These are phyloP conservation scores for Exophiala spinifera DNA, from an alignment of 2,329 filamentous ascomycete genomes.

Conservation along the genomic window DNA sequence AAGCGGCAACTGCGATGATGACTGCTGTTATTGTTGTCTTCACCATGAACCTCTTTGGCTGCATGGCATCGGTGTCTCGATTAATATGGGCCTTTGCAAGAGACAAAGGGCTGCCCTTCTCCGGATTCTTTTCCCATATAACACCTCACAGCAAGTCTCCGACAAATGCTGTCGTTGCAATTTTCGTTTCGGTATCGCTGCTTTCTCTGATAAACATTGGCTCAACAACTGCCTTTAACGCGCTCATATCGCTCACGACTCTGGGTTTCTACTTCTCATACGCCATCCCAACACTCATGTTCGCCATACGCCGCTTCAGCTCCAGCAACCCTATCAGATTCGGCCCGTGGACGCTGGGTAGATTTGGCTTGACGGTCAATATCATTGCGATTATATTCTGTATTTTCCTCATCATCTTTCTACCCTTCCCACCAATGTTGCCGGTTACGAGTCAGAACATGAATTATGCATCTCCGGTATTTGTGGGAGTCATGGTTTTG, in stretches of 20 bases:
- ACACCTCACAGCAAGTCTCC: constrained; percentile 14
- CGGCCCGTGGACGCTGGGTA: constrained; percentile 33
- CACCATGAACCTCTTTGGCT: constrained; percentile 19
- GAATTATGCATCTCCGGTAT: constrained; percentile 32
- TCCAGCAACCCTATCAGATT: constrained; percentile 23
- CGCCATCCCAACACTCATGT: constrained; percentile 20
- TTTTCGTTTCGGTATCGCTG: constrained; percentile 19
- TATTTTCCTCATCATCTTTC: constrained; percentile 34
- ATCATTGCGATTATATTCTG: constrained; percentile 33
- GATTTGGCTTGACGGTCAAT: constrained; percentile 33
- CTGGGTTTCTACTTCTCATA: constrained; percentile 28
- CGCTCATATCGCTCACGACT: constrained; percentile 22
- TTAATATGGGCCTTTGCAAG: background rate
- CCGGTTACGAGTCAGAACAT: constrained; percentile 37
- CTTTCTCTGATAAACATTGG: constrained; percentile 30
- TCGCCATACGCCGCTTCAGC: constrained; percentile 13
- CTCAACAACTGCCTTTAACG: constrained; percentile 30
- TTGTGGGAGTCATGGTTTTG: constrained; percentile 19
- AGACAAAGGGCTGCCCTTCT: constrained; percentile 29
- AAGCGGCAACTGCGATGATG: constrained; percentile 46
- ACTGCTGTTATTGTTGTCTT: constrained; percentile 35
- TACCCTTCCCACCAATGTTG: constrained; percentile 34
- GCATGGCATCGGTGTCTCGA: constrained; percentile 36
- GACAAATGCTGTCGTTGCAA: constrained; percentile 29
- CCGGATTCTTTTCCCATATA: constrained; percentile 20